A percentile compares a stretch with the other conserved stretches of the same genome.
These are phyloP conservation scores for Mrakiaceae sp. DNA, from an alignment of 1,284 basidiomycete genomes.

Conservation along the genomic window DNA sequence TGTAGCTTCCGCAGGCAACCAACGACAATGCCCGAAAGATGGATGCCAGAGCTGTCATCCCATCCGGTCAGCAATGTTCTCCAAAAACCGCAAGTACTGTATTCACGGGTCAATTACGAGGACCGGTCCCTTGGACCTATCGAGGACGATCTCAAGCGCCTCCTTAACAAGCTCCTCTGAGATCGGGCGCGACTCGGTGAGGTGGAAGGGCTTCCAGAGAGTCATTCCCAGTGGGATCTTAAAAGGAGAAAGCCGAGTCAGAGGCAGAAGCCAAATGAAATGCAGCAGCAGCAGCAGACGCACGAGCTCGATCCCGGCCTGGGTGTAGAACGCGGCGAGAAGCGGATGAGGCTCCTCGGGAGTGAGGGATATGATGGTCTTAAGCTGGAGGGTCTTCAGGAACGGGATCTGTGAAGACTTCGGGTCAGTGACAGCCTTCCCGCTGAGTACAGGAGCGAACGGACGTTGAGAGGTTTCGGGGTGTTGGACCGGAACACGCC, in stretches of 20 bases:
- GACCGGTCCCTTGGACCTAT: constrained; percentile 26
- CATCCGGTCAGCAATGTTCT: not conserved
- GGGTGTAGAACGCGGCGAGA: constrained; percentile 23
- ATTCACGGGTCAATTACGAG: constrained; percentile 33
- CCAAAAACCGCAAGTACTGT: not conserved
- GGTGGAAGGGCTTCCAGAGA: constrained; percentile 25
- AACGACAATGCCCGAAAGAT: constrained; percentile 32
- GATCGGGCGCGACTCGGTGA: constrained; percentile 31
- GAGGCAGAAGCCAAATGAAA: not conserved
- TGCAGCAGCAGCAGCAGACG: constrained; percentile 8
- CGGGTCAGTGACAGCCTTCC: not conserved
- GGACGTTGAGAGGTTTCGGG: not conserved
- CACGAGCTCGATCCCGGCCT: constrained; percentile 27
- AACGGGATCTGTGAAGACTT: constrained; percentile 26
- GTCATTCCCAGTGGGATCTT: constrained; percentile 31
- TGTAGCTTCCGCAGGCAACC: constrained; percentile 31
- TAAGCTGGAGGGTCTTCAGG: constrained; percentile 26
- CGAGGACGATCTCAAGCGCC: constrained; percentile 23
- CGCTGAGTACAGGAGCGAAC: not conserved
- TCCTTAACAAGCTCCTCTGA: constrained; percentile 32
- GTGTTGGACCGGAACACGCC: constrained; percentile 6
- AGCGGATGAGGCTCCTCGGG: constrained; percentile 31
- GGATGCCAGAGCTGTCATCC: constrained; percentile 28
- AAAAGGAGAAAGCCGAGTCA: no score
- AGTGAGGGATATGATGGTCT: constrained; percentile 31